phyloP scores from a whole-genome alignment of 768 basidiomycete genomes.

The Exidia glandulosa region DNA sequence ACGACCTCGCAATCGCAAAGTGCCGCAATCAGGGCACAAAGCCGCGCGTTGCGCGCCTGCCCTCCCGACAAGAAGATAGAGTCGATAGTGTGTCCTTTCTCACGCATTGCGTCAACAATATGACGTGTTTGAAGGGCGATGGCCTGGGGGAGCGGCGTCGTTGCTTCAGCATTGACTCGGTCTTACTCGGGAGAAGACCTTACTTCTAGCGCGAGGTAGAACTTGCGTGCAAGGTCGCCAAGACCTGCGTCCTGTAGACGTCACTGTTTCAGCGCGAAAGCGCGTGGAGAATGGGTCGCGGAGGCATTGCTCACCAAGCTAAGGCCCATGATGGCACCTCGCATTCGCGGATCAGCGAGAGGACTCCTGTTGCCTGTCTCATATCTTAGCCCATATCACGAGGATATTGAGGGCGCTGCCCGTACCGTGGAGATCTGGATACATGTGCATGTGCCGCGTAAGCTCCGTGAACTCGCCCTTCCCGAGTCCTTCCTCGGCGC shows the following conservation, averaged over 20 bases:
- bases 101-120: slow-evolving; percentile 85
- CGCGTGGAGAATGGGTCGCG: neutral
- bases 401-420: neutral
- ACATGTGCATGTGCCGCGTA: slow-evolving; percentile 84
- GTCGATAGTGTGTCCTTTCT: slow-evolving; percentile 69
- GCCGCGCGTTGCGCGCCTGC: slow-evolving; percentile 77
- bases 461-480: slow-evolving; percentile 56
- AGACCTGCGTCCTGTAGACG: slow-evolving; percentile 51
- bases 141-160: slow-evolving; percentile 28
- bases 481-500: slow-evolving; percentile 42
- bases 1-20: slow-evolving; percentile 74
- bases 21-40: slow-evolving; percentile 87
- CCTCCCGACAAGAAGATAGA: slow-evolving; percentile 83
- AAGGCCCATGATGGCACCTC: slow-evolving; percentile 82
- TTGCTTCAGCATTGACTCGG: neutral
- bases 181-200: too few relatives aligned
- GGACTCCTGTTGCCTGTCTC: slow-evolving; percentile 85
- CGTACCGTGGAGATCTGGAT: slow-evolving; percentile 88
- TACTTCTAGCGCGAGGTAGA: slow-evolving; percentile 76
- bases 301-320: slow-evolving; percentile 41
- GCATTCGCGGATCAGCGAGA: slow-evolving; percentile 90
- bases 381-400: neutral
- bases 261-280: neutral
- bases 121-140: slow-evolving; percentile 92
- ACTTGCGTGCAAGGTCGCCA: slow-evolving; percentile 77